These are phyloP conservation scores for Eragrostis nindensis DNA, from an alignment of 176 grass and related monocot species.

Conservation along the genomic window DNA sequence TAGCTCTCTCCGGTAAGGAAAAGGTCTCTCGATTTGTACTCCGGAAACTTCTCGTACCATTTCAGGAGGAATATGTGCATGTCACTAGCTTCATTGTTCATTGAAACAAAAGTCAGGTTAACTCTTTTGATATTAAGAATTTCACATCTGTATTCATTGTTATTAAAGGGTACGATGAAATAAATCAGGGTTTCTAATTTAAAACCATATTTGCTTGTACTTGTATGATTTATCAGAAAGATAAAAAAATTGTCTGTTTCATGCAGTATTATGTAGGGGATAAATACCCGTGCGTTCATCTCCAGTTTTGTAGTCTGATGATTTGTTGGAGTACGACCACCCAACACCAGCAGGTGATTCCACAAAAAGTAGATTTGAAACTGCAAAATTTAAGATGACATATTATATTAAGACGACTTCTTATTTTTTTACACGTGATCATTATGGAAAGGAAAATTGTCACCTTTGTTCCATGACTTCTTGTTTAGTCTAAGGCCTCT, in stretches of 20 bases:
- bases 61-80: slow-evolving; percentile 81
- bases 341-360: slow-evolving; percentile 93
- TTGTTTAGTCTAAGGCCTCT: slow-evolving; percentile 80
- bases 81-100: slow-evolving; percentile 59
- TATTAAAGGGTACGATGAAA: neutral
- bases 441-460: too few relatives aligned
- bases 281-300: slow-evolving; percentile 73
- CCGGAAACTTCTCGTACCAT: slow-evolving; percentile 89
- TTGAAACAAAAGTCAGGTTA: too few relatives aligned
- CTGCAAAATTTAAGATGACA: slow-evolving; percentile 42
- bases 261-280: too few relatives aligned
- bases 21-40: slow-evolving; percentile 69
- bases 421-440: too few relatives aligned
- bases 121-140: too few relatives aligned
- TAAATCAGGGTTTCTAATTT: too few relatives aligned
- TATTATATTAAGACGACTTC: neutral
- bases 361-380: slow-evolving; percentile 91
- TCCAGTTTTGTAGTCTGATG: slow-evolving; percentile 80
- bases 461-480: slow-evolving; percentile 98
- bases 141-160: too few relatives aligned
- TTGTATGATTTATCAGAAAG: too few relatives aligned
- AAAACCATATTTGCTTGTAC: too few relatives aligned
- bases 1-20: slow-evolving; percentile 98
- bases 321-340: slow-evolving; percentile 96
- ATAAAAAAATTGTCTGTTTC: too few relatives aligned